Evolutionary conservation across 371 early-diverging fungal genomes (phyloP).

Genomic region (Mortierella sp.): DNA sequence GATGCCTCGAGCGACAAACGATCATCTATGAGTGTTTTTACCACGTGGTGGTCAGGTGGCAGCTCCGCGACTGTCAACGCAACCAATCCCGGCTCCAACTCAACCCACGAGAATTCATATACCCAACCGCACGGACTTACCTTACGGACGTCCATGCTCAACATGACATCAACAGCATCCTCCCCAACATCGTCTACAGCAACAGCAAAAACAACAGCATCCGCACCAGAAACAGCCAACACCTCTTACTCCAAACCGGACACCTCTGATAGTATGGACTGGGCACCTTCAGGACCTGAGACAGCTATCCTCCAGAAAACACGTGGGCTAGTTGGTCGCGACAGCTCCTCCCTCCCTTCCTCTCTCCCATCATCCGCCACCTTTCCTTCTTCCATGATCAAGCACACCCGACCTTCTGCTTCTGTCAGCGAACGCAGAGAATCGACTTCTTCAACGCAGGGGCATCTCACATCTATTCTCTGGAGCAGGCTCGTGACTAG

Average conservation of each 20-base stretch:
- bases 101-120: slow-evolving; percentile 20
- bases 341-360: slow-evolving; percentile 21
- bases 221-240: background rate
- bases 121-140: slow-evolving; percentile 18
- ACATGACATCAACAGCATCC: background rate
- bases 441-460: slow-evolving; percentile 29
- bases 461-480: slow-evolving; percentile 23
- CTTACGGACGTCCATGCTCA: slow-evolving; percentile 8
- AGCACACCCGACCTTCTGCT: slow-evolving; percentile 17
- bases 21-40: slow-evolving; percentile 22
- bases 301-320: slow-evolving; percentile 11
- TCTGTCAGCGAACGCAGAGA: slow-evolving; percentile 23
- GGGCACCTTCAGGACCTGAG: slow-evolving; percentile 53
- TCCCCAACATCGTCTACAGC: slow-evolving; percentile 4
- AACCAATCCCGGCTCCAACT: slow-evolving; percentile 16
- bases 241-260: background rate
- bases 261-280: slow-evolving; percentile 29
- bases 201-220: background rate
- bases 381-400: slow-evolving; percentile 35
- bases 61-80: background rate
- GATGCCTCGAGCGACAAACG: slow-evolving; percentile 12
- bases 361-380: slow-evolving; percentile 30
- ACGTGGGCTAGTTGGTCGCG: background rate
- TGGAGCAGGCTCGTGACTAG: slow-evolving; percentile 30
- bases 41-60: slow-evolving; percentile 50